Base-by-base conservation (phyloP, 257 asterid species). In the Plantago ovata region DNA sequence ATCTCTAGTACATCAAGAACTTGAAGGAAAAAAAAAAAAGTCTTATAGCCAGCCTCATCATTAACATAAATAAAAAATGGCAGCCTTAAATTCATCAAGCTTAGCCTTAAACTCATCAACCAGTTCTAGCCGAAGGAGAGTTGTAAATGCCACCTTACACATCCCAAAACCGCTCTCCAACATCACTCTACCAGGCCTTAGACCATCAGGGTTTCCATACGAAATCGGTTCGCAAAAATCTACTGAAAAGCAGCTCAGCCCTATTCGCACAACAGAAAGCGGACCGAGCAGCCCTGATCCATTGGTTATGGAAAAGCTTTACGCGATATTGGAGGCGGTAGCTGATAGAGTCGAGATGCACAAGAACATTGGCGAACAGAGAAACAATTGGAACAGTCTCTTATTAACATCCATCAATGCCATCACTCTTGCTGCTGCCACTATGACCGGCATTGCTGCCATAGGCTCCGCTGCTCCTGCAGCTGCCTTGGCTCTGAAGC, bases 331-430 rank as follows among this genome's bases (percentile, higher is more conserved):
- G 19, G 94, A 84, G 60, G 78, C 77, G 0, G 79, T 85, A 44
- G 60, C 84, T 0, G 94, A 85, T 50, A 73, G 94, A 48, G 79
- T 75, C 3, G 87, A 85, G 67, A 85, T 75, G 85, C 90, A 85
- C 59, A 55, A 40, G 1, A 82, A 79, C 19, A 70, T 85, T 9
- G 81, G 85, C 0, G 79, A 85, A 7, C 90, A 85, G 50, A 74
- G 87, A 44, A 67, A 59, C 28, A 69, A 76, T 5, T 82, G 94
- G 94, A 85, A 81, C 55, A 57, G 45, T 32, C 63, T 82, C 6
- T 71, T 85, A 3, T 56, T 77, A n/a, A 71, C 73, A 0, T 77
- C 87, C 13, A 72, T 81, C 66, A 81, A 84, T 43, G 64, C 83
- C 0, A 54, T 79, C 18, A 73, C 72, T 15, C 81, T 75, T 3